phyloP scores from a whole-genome alignment of 2,329 filamentous ascomycete species.

The Colletotrichum coccodes region DNA sequence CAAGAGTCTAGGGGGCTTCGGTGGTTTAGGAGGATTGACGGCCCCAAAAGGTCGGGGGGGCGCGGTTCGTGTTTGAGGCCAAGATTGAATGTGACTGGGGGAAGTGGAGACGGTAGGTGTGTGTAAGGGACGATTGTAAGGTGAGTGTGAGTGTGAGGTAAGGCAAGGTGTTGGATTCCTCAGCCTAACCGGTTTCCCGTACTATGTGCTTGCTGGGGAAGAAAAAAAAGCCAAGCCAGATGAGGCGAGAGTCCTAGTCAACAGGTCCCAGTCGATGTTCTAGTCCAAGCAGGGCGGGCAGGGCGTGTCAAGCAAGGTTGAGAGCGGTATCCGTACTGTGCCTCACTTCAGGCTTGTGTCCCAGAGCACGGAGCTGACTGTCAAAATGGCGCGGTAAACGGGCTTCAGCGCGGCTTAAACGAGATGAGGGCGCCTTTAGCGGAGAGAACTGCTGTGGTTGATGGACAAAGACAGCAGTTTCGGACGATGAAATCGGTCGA shows the following conservation, averaged over 20 bases:
- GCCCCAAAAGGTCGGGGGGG: slow-evolving; percentile 8
- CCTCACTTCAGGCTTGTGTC: slow-evolving; percentile 15
- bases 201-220: slow-evolving; percentile 5
- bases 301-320: neutral
- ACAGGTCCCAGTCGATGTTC: slow-evolving; percentile 2
- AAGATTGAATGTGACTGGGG: slow-evolving; percentile 24
- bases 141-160: neutral
- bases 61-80: slow-evolving; percentile 32
- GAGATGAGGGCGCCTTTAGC: slow-evolving; percentile 24
- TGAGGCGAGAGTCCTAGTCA: slow-evolving; percentile 13
- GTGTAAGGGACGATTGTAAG: neutral
- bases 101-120: slow-evolving; percentile 16
- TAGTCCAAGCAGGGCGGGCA: slow-evolving; percentile 1
- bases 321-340: neutral
- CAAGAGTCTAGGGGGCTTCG: slow-evolving; percentile 13
- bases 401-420: slow-evolving; percentile 18
- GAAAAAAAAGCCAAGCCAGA: neutral
- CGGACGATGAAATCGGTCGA: neutral
- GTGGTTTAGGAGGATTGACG: neutral
- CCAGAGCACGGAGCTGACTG: slow-evolving; percentile 27
- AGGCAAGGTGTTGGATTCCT: slow-evolving; percentile 3
- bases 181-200: neutral
- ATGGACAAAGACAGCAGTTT: neutral
- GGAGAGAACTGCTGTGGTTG: slow-evolving; percentile 8
- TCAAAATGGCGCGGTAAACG: slow-evolving; percentile 20